Evolutionary conservation across 2,329 filamentous ascomycete genomes (phyloP).

Genomic region (Colletotrichum phormii): DNA sequence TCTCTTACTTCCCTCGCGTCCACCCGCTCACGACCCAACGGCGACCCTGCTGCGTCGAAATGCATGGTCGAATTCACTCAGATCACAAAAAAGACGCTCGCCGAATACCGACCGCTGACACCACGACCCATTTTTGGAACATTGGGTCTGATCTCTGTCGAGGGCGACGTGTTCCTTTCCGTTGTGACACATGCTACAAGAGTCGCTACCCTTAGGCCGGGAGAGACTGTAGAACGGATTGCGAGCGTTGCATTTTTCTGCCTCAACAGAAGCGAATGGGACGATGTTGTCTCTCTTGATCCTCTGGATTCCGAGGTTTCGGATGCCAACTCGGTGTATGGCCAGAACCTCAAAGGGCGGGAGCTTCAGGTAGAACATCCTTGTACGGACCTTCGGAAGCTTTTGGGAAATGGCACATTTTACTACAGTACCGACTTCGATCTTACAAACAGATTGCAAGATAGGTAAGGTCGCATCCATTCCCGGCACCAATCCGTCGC

Average conservation of each 20-base stretch:
- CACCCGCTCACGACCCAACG: slow-evolving; percentile 54
- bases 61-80: slow-evolving; percentile 92
- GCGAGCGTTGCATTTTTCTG: slow-evolving; percentile 92
- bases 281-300: slow-evolving; percentile 75
- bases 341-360: slow-evolving; percentile 68
- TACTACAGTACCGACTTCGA: slow-evolving; percentile 99
- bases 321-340: slow-evolving; percentile 61
- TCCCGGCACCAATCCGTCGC: slow-evolving; percentile 34
- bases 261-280: slow-evolving; percentile 86
- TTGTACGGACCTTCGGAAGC: slow-evolving; percentile 89
- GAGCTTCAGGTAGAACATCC: slow-evolving; percentile 86
- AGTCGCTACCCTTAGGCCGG: slow-evolving; percentile 85
- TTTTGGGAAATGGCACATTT: slow-evolving; percentile 92
- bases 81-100: slow-evolving; percentile 72
- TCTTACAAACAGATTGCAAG: slow-evolving; percentile 90
- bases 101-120: slow-evolving; percentile 81
- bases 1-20: slow-evolving; percentile 66
- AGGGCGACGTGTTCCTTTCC: slow-evolving; percentile 88
- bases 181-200: slow-evolving; percentile 84
- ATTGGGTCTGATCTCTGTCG: slow-evolving; percentile 85
- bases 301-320: slow-evolving; percentile 60
- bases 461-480: slow-evolving; percentile 66
- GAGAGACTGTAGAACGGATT: slow-evolving; percentile 91
- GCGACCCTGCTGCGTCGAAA: slow-evolving; percentile 62
- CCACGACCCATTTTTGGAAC: slow-evolving; percentile 85